A percentile compares a stretch with the other conserved stretches of the same genome.
Conservation (phyloP, 176 grass and related monocot genomes). For the Tillandsia fasciculata region DNA sequence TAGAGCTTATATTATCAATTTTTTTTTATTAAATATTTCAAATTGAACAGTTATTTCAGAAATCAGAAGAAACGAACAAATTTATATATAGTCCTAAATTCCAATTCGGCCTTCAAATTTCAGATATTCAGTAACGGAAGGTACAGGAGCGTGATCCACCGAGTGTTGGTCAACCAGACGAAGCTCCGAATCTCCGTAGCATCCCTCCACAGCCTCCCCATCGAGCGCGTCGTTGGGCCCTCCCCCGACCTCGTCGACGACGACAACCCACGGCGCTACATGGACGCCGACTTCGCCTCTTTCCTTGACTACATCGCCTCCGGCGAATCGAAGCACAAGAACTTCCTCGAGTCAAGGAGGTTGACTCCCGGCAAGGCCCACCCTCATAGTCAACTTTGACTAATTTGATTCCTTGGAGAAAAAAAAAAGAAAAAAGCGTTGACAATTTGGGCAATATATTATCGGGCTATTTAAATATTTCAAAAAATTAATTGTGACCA, state of each 20-base stretch:
- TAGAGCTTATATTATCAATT: too few relatives aligned
- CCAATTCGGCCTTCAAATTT: neutral
- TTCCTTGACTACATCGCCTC: slow-evolving; percentile 76
- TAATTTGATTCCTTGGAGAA: too few relatives aligned
- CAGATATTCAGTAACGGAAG: slow-evolving; percentile 87
- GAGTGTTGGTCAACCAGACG: slow-evolving; percentile 55
- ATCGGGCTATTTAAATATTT: too few relatives aligned
- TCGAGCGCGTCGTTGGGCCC: slow-evolving; percentile 33
- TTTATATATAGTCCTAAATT: neutral
- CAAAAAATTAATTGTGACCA: too few relatives aligned
- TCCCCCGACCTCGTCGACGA: slow-evolving; percentile 41
- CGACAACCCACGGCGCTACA: slow-evolving; percentile 34
- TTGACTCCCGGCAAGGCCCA: slow-evolving; percentile 13
- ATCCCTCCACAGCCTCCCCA: slow-evolving; percentile 71
- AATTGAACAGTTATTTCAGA: too few relatives aligned
- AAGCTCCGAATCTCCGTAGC: slow-evolving; percentile 61
- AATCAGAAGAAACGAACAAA: too few relatives aligned
- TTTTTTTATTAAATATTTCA: too few relatives aligned
- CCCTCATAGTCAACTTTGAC: neutral
- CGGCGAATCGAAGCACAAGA: slow-evolving; percentile 57
- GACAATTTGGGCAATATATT: too few relatives aligned
- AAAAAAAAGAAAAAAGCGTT: too few relatives aligned
- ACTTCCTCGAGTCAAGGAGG: slow-evolving; percentile 78
- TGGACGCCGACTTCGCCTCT: slow-evolving; percentile 75
- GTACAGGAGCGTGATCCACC: slow-evolving; percentile 85